Percentiles rank a stretch among this genome's conserved stretches.
phyloP scores from a whole-genome alignment of 202 grass and related monocot species.

The Bolboschoenoplectus hybrid region DNA sequence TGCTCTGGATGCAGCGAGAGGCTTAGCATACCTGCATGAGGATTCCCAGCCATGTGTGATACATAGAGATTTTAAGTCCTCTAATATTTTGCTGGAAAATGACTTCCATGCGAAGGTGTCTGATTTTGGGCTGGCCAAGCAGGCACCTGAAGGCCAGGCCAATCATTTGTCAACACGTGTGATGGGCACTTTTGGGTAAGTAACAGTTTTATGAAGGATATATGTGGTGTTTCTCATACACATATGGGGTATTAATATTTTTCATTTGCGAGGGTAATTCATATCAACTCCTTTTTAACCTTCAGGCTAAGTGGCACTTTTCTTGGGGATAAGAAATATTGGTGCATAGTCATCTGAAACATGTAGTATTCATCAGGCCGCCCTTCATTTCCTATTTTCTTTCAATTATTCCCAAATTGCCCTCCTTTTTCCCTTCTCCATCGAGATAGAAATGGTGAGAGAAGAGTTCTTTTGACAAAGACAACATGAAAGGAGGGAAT shows the following conservation, averaged over 20 bases:
- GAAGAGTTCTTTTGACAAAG: not conserved
- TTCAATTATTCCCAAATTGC: slow-evolving; percentile 32
- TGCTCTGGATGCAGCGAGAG: slow-evolving; percentile 96
- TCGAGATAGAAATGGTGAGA: not conserved
- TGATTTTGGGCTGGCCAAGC: slow-evolving; percentile 97
- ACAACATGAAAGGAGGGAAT: not conserved
- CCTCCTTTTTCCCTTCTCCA: slow-evolving; percentile 43
- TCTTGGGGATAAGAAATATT: slow-evolving; percentile 1
- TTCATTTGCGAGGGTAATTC: slow-evolving; percentile 30
- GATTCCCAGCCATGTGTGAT: slow-evolving; percentile 98
- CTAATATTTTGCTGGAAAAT: slow-evolving; percentile 97
- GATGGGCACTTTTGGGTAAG: slow-evolving; percentile 99
- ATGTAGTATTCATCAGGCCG: not conserved
- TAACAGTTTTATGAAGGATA: not conserved
- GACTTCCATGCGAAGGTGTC: slow-evolving; percentile 98
- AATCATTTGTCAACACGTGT: slow-evolving; percentile 99
- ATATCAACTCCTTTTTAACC: slow-evolving; percentile 24
- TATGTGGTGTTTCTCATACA: slow-evolving; percentile 11
- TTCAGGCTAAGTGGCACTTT: slow-evolving; percentile 22
- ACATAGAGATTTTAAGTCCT: slow-evolving; percentile 99
- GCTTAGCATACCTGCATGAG: slow-evolving; percentile 93
- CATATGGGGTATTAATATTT: slow-evolving; percentile 6
- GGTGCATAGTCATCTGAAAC: not conserved
- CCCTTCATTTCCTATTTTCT: slow-evolving; percentile 35
- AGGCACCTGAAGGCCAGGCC: slow-evolving; percentile 80